Base-by-base conservation (phyloP, 768 basidiomycete species). In the Trametes maxima region DNA sequence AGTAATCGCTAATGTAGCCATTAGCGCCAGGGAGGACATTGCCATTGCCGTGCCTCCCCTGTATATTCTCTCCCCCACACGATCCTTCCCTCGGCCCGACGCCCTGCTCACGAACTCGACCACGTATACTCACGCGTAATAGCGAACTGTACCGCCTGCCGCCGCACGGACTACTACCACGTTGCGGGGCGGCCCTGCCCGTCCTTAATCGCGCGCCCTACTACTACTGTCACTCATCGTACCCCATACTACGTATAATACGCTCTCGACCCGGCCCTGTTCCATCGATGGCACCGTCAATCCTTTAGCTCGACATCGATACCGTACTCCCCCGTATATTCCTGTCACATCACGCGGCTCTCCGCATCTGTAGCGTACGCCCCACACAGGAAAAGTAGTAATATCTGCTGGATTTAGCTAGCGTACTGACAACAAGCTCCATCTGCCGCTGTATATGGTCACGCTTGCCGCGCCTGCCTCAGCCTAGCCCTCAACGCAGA, bases 101-200 rank as follows among this genome's bases (percentile, higher is more conserved):
- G 50, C 63, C 64, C 61, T 63, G 58, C 43, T 68, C 58, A 68
- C 67, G 64, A 65, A 60, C 49, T 22, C 52, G 43, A 53, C 61
- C 57, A 67, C 66, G 66, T 62, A 63, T 54, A 58, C 44, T 47
- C 42, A 64, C 57, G 63, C 63, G 49, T 53, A 51, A 54, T 52
- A 55, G 40, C 51, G 46, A 45, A 57, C 37, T 47, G 54, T 64
- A 60, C 54, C 50, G 55, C 47, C 48, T 52, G 45, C 60, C 24
- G 2, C 14, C 13, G 21, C 14, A 54, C 53, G 28, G 28, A 33
- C 28, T 33, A 33, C 28, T 33, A 53, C 56, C 49, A 45, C 33
- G 35, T 35, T 51, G 42, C 47, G 49, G 53, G 37, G 52, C 51
- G 50, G 33, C 55, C 49, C 52, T 62, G 56, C 33, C 55, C 44